Evolutionary conservation across 1,284 basidiomycete species (phyloP), one percentile per base, ranked within the genome.

Genomic region (Ustilago hordei): DNA sequence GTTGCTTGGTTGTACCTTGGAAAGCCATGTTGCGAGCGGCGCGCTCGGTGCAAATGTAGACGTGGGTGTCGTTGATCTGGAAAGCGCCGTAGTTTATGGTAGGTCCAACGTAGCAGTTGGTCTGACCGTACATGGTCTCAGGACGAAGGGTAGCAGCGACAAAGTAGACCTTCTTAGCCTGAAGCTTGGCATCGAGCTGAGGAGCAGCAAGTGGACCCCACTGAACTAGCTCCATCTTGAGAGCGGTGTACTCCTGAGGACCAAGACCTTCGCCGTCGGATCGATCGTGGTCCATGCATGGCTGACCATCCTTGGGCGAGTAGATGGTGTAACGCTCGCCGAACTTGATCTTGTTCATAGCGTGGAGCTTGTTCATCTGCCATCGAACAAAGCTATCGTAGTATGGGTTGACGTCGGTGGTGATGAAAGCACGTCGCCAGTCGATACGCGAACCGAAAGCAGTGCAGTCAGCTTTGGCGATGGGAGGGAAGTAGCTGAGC

Each of bases 231-330:
- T 94, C 91, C 93, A 98, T 95, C 89, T 98, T 98, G 86, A 99
- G 88, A 19, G 90, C 93, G 15, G 96, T 95, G 88, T 99, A 99
- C 86, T 99, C 96, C 85, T 97, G 95, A 8, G 97, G 96, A 17
- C 94, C 94, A 65, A 97, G 89, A 60, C 93, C 95, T 87, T 99
- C 97, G 55, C 97, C 97, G 76, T 95, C 94, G 64, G 91, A 91
- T 75, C 97, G 93, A 87, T 99, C 97, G 88, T 99, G 97, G 88
- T 99, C 97, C 97, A 99, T 99, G 86, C 97, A 99, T 1, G 97
- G 96, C 86, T 99, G 97, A 9, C 95, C 95, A 84, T 99, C 97
- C 87, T 98, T 98, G n/a, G 95, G 95, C 81, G 94, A 96, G 89
- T 97, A 99, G 86, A 99, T 95, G 47, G 97, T 99, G 88, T 98